phyloP scores from a whole-genome alignment of 805 yeast species.

The Ogataea naganishii region DNA sequence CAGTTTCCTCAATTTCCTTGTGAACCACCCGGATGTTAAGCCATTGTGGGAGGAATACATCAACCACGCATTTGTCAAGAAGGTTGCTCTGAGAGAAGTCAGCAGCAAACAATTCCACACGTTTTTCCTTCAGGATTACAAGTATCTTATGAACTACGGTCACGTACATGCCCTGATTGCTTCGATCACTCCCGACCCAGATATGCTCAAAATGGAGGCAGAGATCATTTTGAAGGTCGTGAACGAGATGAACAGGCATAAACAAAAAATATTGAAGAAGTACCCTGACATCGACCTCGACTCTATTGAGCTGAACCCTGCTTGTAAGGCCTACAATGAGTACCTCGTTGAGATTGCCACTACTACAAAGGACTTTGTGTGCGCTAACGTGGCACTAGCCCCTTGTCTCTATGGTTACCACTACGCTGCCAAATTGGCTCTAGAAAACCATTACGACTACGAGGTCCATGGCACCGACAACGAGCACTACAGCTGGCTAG shows the following conservation, averaged over 20 bases:
- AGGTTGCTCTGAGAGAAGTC: constrained; percentile 43
- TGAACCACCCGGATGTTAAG: constrained; percentile 44
- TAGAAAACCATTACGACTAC: constrained; percentile 14
- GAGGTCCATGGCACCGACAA: constrained; percentile 17
- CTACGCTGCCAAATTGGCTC: constrained; percentile 38
- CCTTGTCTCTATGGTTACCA: constrained; percentile 74
- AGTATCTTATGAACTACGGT: constrained; percentile 61
- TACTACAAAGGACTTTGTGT: constrained; percentile 49
- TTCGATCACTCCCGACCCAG: constrained; percentile 47
- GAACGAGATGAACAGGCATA: constrained; percentile 49
- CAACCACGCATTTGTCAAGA: constrained; percentile 52
- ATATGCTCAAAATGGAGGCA: constrained; percentile 41
- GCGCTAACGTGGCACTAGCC: constrained; percentile 57
- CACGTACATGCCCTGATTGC: constrained; percentile 58
- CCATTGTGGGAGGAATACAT: constrained; percentile 51
- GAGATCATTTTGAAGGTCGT: constrained; percentile 42
- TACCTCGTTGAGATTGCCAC: constrained; percentile 47
- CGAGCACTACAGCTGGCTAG: constrained; percentile 46
- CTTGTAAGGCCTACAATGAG: constrained; percentile 53
- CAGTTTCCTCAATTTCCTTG: constrained; percentile 39
- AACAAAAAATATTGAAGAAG: constrained; percentile 33
- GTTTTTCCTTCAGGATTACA: constrained; percentile 52
- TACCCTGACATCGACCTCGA: constrained; percentile 37
- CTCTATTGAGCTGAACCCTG: constrained; percentile 40
- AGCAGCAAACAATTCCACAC: constrained; percentile 37